Conservation (phyloP, 1,284 basidiomycete genomes). For the Fomitopsis betulina region DNA sequence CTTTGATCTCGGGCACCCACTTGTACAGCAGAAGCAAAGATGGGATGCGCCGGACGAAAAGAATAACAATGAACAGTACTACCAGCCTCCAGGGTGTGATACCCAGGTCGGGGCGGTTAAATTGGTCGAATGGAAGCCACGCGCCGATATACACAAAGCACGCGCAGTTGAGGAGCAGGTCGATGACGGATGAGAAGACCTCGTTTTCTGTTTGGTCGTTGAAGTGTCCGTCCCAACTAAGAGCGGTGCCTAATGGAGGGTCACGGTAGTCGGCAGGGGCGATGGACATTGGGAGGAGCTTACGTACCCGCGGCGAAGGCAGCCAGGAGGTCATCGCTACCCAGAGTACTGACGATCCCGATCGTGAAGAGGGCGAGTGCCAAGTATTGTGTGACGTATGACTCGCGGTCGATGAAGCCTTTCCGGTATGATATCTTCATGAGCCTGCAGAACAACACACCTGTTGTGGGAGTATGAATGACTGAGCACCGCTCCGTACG, state of each 20-base stretch:
- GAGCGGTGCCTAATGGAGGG: slow-evolving; percentile 57
- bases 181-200: slow-evolving; percentile 87
- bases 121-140: slow-evolving; percentile 77
- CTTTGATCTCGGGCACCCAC: slow-evolving; percentile 81
- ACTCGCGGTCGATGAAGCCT: slow-evolving; percentile 86
- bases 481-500: background rate
- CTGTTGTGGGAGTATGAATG: slow-evolving; percentile 26
- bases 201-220: slow-evolving; percentile 81
- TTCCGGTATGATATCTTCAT: slow-evolving; percentile 79
- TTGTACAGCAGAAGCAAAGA: slow-evolving; percentile 69
- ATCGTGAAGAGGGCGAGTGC: slow-evolving; percentile 79
- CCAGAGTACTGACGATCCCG: slow-evolving; percentile 74
- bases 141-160: slow-evolving; percentile 92
- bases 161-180: slow-evolving; percentile 78
- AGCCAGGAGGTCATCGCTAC: slow-evolving; percentile 84
- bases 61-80: slow-evolving; percentile 60
- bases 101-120: slow-evolving; percentile 56
- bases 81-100: slow-evolving; percentile 74
- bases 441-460: slow-evolving; percentile 69
- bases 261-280: too few relatives aligned
- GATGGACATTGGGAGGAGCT: background rate
- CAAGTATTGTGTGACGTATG: slow-evolving; percentile 88
- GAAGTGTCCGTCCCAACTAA: slow-evolving; percentile 95
- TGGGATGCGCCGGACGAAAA: slow-evolving; percentile 76
- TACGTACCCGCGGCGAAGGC: slow-evolving; percentile 83